Conservation (phyloP, 768 basidiomycete species). For the Termitomyces eurrhizus region DNA sequence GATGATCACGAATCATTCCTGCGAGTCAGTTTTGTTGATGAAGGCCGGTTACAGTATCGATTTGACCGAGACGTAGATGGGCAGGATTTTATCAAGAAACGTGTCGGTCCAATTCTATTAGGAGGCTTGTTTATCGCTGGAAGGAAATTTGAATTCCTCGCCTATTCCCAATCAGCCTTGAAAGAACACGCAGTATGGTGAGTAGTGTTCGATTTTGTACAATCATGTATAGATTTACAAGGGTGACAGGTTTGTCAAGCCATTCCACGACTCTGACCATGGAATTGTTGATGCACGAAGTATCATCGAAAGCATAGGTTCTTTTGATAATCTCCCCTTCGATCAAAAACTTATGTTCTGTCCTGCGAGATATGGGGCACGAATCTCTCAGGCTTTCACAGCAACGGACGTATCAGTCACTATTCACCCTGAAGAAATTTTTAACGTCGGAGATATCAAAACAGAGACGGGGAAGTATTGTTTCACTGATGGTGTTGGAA, state of each 20-base stretch:
- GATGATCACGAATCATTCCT: slow-evolving; percentile 51
- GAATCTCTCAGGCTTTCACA: slow-evolving; percentile 73
- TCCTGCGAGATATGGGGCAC: slow-evolving; percentile 68
- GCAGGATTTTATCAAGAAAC: slow-evolving; percentile 39
- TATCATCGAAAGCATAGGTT: slow-evolving; percentile 56
- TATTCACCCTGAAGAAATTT: slow-evolving; percentile 45
- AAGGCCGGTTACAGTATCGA: slow-evolving; percentile 47
- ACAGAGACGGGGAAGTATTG: slow-evolving; percentile 30
- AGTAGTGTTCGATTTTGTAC: slow-evolving; percentile 7
- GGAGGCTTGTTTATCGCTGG: slow-evolving; percentile 52
- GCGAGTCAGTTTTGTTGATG: slow-evolving; percentile 62
- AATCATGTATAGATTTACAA: neutral
- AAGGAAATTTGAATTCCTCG: slow-evolving; percentile 57
- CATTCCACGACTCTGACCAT: slow-evolving; percentile 36
- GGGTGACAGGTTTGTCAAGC: slow-evolving; percentile 55
- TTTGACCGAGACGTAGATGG: slow-evolving; percentile 57
- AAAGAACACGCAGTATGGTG: slow-evolving; percentile 62
- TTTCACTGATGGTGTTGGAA: slow-evolving; percentile 74
- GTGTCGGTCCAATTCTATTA: slow-evolving; percentile 43
- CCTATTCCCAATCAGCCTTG: slow-evolving; percentile 73
- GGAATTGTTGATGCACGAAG: slow-evolving; percentile 33
- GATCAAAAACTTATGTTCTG: slow-evolving; percentile 49
- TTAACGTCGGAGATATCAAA: slow-evolving; percentile 33
- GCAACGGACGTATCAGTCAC: slow-evolving; percentile 60
- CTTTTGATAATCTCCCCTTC: slow-evolving; percentile 42